Evolutionary conservation across 495 filamentous ascomycete genomes (phyloP), one percentile per base, ranked within the genome.

Genomic region (Talaromyces thailandensis): DNA sequence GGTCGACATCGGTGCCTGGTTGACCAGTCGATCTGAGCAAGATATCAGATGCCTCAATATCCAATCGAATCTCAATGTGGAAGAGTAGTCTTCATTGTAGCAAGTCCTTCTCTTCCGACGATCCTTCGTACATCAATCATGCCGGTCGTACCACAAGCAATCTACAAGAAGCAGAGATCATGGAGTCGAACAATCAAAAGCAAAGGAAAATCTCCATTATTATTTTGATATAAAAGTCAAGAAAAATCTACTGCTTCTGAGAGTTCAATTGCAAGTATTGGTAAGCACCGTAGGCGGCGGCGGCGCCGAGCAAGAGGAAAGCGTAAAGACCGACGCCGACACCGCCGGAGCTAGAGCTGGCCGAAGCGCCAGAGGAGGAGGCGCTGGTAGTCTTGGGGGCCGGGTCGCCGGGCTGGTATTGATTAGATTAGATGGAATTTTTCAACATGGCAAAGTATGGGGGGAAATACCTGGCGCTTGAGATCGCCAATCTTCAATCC

Each of bases 281-380:
- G 82, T 92, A 98, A 62, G 86, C 92, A 66, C 79, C 86, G 74
- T 89, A 96, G 58, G 90, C 94, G 69, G 87, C 68, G 25, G 84
- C 76, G 65, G 83, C 92, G 64, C 94, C 94, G 64, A 93, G 69
- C 55, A 95, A 76, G 66, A 98, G 69, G 64, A 96, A 64, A 61
- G 86, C 90, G 76, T 98, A 98, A 65, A 97, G 76, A 55, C 87
- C 88, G 69, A 94, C 75, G 67, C 92, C 90, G 68, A 90, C 53
- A 72, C 66, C 31, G 9, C 25, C 62, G 63, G 64, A 56, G 56
- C 70, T 65, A 62, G 71, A 68, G 67, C 75, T 62, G 64, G 78
- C 67, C 58, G 81, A 81, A 66, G 82, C 74, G 64, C 80, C 73
- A 52, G 78, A 69, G 64, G 79, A 73, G 31, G 83, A 63, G 60